phyloP scores from a whole-genome alignment of 2,329 filamentous ascomycete species.

The Amphichorda felina region DNA sequence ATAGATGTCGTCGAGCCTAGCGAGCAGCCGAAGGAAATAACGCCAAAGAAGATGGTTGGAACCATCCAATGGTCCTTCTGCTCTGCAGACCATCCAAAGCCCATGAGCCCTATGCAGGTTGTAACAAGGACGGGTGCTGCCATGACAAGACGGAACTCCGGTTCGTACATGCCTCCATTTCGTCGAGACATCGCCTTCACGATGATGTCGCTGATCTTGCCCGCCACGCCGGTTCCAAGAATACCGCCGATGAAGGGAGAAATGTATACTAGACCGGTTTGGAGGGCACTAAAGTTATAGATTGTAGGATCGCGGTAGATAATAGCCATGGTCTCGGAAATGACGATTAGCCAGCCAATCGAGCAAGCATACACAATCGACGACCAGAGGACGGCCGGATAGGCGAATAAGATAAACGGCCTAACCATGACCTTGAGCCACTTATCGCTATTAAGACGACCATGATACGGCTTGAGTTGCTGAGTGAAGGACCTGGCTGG shows the following conservation, averaged over 20 bases:
- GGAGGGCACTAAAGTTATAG: slow-evolving; percentile 74
- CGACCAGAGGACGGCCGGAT: slow-evolving; percentile 85
- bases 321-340: slow-evolving; percentile 75
- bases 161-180: slow-evolving; percentile 92
- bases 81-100: slow-evolving; percentile 86
- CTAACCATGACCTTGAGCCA: slow-evolving; percentile 70
- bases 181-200: slow-evolving; percentile 70
- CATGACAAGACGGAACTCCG: slow-evolving; percentile 88
- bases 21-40: slow-evolving; percentile 86
- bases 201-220: slow-evolving; percentile 75
- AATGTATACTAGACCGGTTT: slow-evolving; percentile 78
- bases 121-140: slow-evolving; percentile 64
- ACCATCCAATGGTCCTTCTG: slow-evolving; percentile 74
- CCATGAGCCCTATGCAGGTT: slow-evolving; percentile 81
- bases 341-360: slow-evolving; percentile 88
- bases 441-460: slow-evolving; percentile 63
- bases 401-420: slow-evolving; percentile 77
- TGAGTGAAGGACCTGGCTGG: slow-evolving; percentile 62
- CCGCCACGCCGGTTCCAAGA: slow-evolving; percentile 83
- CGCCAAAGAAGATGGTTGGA: slow-evolving; percentile 83
- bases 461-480: slow-evolving; percentile 66
- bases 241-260: slow-evolving; percentile 83
- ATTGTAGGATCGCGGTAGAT: slow-evolving; percentile 59
- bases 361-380: slow-evolving; percentile 75
- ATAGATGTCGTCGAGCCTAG: slow-evolving; percentile 85